These are phyloP conservation scores for Diplodia scrobiculata DNA, from an alignment of 2,329 filamentous ascomycete genomes.

Conservation along the genomic window DNA sequence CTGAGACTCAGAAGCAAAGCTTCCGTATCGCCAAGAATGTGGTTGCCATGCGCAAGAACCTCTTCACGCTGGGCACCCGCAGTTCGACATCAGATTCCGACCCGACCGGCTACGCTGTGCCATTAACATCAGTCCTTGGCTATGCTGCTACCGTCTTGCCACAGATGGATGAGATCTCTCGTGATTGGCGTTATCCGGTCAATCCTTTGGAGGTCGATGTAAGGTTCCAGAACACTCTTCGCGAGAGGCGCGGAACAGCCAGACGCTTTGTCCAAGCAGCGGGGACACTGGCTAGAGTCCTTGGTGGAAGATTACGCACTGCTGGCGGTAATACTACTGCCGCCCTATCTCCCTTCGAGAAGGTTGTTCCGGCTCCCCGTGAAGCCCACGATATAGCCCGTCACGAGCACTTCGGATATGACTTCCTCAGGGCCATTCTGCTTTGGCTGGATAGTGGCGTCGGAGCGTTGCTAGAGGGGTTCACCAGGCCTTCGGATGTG, in stretches of 20 bases:
- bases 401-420: constrained; percentile 61
- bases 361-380: constrained; percentile 51
- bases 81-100: constrained; percentile 34
- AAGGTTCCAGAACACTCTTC: constrained; percentile 57
- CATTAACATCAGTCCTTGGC: constrained; percentile 46
- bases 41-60: constrained; percentile 56
- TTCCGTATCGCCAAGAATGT: constrained; percentile 59
- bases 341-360: constrained; percentile 47
- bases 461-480: constrained; percentile 58
- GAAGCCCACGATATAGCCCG: constrained; percentile 39
- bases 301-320: constrained; percentile 58
- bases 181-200: constrained; percentile 62
- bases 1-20: constrained; percentile 56
- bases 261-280: constrained; percentile 65
- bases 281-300: constrained; percentile 58
- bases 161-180: constrained; percentile 60
- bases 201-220: constrained; percentile 58
- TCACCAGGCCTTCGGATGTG: constrained; percentile 44
- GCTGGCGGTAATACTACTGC: constrained; percentile 43
- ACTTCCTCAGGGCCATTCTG: constrained; percentile 65
- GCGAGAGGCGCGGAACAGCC: constrained; percentile 58
- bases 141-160: constrained; percentile 51
- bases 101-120: constrained; percentile 47
- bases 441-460: constrained; percentile 64
- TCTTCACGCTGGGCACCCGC: constrained; percentile 54